Evolutionary conservation across 139 green algal species (phyloP).

Genomic region (Astrephomene gubernaculifera): DNA sequence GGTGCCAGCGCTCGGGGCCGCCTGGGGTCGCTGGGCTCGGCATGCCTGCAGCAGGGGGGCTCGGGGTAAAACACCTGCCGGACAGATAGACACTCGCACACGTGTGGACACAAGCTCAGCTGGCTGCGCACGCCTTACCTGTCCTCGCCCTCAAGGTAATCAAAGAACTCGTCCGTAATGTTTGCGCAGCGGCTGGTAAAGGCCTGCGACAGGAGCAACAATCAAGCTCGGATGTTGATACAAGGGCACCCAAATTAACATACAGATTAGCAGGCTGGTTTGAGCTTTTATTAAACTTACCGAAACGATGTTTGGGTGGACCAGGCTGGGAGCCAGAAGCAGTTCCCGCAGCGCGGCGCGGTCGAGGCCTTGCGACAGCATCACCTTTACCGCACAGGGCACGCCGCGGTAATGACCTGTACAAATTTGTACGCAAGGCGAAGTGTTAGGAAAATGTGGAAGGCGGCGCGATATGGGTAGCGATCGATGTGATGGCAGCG

Average conservation of each 20-base stretch:
- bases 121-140: too few species aligned
- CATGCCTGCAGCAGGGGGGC: too few species aligned
- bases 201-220: background rate
- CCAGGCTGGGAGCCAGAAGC: conserved; percentile 23
- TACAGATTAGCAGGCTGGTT: background rate
- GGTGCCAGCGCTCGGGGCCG: background rate
- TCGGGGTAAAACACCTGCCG: too few species aligned
- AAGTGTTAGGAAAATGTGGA: background rate
- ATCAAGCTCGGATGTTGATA: background rate
- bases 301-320: conserved; percentile 27
- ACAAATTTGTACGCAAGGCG: background rate
- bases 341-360: background rate
- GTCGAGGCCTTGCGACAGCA: background rate
- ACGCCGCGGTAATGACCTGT: background rate
- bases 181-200: background rate
- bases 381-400: conserved; percentile 15
- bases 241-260: background rate
- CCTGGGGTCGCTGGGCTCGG: background rate
- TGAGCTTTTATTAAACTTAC: background rate
- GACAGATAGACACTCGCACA: too few species aligned
- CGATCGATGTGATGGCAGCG: too few species aligned
- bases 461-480: background rate
- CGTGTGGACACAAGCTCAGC: too few species aligned
- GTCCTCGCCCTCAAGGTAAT: conserved; percentile 4
- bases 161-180: conserved; percentile 9